Evolutionary conservation across 2,329 filamentous ascomycete species (phyloP), one percentile per base, ranked within the genome.

Genomic region (Triangularia setosa): DNA sequence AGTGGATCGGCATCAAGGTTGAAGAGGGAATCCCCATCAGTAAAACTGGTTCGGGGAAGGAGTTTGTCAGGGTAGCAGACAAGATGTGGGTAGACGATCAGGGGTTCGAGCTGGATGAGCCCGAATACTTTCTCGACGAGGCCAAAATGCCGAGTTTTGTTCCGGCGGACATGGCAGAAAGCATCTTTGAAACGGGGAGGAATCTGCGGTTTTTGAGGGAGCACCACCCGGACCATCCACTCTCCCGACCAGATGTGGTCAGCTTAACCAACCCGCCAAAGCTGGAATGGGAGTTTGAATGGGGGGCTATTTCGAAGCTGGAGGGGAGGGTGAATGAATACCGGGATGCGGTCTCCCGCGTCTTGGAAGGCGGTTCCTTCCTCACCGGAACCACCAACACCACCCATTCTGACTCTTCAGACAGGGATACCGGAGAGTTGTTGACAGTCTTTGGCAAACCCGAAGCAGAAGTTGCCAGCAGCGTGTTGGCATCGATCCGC

Each of bases 151-250:
- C 91, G 0, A 79, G 82, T 1, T 95, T 95, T 69, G 81, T 96
- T 54, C 84, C 88, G 0, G 74, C 79, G 4, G 91, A 95, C 64
- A 84, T 93, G 68, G 88, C 87, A 2, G 82, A 84, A 59, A 79
- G 82, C 4, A 86, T 95, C n/a, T 93, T 94, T 68, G 91, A 96
- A 73, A 90, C 88, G 3, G 92, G 91, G 3, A 86, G 84, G 70
- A 94, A 90, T 73, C 76, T 96, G 57, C 85, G 90, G 7, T 87
- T 95, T 61, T 80, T 96, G 57, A 85, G 87, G 69, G 79, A 80
- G 23, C 87, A 90, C 69, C 90, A 95, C 72, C 84, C 90, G 4
- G 80, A 87, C 1, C 90, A 96, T 72, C 87, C 89, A 0, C 78
- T 95, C 52, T 84, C 86, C 14, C 81, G 80, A 52, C 72, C 79